Base-by-base conservation (phyloP, 495 filamentous ascomycete species). In the Penicillium tannophilum region DNA sequence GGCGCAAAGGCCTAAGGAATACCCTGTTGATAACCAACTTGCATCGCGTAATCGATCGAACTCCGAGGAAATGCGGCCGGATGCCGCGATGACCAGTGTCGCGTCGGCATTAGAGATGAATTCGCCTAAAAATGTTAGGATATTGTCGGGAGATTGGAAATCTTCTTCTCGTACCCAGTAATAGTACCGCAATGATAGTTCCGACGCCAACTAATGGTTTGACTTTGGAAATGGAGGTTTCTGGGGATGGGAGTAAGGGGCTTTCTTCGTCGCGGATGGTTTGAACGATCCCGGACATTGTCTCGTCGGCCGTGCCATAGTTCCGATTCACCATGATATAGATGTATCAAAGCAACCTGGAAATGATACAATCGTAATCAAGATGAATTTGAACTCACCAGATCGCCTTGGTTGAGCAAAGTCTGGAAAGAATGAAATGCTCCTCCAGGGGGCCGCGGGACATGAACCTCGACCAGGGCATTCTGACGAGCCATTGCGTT, bases 11-110 rank as follows among this genome's bases (percentile, higher is more conserved):
- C 86, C 85, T 4, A 91, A 67, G 0, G 78, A 76, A 63, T 87
- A 90, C 45, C 79, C 82, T 6, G 86, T 87, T 10, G 87, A 82
- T n/a, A 91, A 65, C 88, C 87, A 91, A 54, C 76, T 85, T 2
- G 84, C 85, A 58, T 83, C 76, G 8, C 75, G 76, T 10, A 90
- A 64, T 31, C 74, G 76, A 58, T 84, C 73, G 69, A 90, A 90
- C 55, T 89, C 83, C 35, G 88, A 91, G 0, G 87, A 83, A 35
- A 91, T 86, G 36, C 70, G 74, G 8, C 79, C 79, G 36, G 87
- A 80, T 0, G 86, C 85, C 0, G 88, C 86, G 51, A 90, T 72
- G 0, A 90, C 76, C 0, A 91, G 76, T 1, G 85, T 85, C 1
- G 71, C 69, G 65, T 91, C 88, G 20, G 83, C 78, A 60, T 86